Percentiles rank a stretch among this genome's conserved stretches.
These are phyloP conservation scores for Rugosomyces carneus DNA, from an alignment of 1,284 basidiomycete genomes.

Conservation along the genomic window DNA sequence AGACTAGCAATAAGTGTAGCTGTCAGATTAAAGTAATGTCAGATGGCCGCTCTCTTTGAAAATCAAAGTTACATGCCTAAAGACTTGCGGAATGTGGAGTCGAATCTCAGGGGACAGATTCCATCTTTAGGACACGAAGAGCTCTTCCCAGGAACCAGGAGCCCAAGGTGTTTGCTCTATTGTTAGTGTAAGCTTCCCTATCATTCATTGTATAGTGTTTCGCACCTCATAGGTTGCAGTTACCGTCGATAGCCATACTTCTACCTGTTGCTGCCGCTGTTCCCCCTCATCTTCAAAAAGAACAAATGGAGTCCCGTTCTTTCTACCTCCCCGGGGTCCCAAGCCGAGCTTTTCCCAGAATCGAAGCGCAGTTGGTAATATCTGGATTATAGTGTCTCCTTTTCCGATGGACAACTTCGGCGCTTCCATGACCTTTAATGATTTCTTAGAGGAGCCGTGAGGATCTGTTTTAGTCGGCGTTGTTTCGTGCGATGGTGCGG, in stretches of 20 bases:
- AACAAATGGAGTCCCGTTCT: conserved; percentile 62
- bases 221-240: conserved; percentile 54
- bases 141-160: conserved; percentile 45
- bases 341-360: conserved; percentile 83
- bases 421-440: conserved; percentile 31
- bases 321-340: conserved; percentile 60
- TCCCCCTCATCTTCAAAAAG: conserved; percentile 58
- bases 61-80: conserved; percentile 37
- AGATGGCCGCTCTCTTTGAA: not conserved
- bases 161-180: conserved; percentile 58
- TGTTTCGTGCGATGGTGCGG: conserved; percentile 23
- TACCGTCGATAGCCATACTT: conserved; percentile 53
- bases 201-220: conserved; percentile 8
- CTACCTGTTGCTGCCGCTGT: conserved; percentile 39
- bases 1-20: conserved; percentile 48
- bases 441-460: not conserved
- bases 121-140: conserved; percentile 43
- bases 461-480: not conserved
- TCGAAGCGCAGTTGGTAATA: conserved; percentile 58
- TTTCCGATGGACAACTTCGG: conserved; percentile 61
- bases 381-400: conserved; percentile 54
- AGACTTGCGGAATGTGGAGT: conserved; percentile 57
- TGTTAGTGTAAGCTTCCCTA: conserved; percentile 2
- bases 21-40: conserved; percentile 22
- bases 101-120: conserved; percentile 54